Base-by-base conservation (phyloP, 768 basidiomycete genomes). In the Gyrodon lividus region DNA sequence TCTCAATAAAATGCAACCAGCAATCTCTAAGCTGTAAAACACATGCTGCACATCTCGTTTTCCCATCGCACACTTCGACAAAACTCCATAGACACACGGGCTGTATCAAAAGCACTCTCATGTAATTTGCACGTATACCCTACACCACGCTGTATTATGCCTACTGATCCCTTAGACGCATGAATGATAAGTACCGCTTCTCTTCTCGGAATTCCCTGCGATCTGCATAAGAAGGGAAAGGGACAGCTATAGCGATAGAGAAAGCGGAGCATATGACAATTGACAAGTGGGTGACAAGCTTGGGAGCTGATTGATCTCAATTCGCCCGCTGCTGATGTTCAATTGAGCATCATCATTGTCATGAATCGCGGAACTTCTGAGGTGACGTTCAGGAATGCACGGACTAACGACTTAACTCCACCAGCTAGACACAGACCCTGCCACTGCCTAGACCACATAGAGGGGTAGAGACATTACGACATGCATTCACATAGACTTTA, bases 1-100 rank as follows among this genome's bases (percentile, higher is more conserved):
- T 54, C 67, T 87, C 44, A 86, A 78, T 71, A 87, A 87, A 68
- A 88, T 87, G 86, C 84, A 88, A 63, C 86, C 87, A 5, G 58
- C 51, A 6, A 51, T 68, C 33, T 67, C 80, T 20, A 82, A 80
- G 58, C 69, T 83, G 51, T 83, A 64, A 60, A 55, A 14, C 37
- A 17, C 50, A 46, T 45, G 44, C 48, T 45, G 14, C 46, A 34
- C 46, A 54, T 53, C 45, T 17, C 14, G 41, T 16, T 31, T 39
- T 4, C 24, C 30, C 20, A 14, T 54, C 28, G 38, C 59, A 46
- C 47, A 46, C 51, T 38, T 50, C 33, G 51, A 58, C 23, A 43
- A n/a, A 47, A 55, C 50, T 22, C 46, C 28, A 43, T 60, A 57
- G 64, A 65, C 45, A 65, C 45, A n/a, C n/a, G 38, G 8, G 46